Base-by-base conservation (phyloP, 768 basidiomycete species). In the Phaffia australis region DNA sequence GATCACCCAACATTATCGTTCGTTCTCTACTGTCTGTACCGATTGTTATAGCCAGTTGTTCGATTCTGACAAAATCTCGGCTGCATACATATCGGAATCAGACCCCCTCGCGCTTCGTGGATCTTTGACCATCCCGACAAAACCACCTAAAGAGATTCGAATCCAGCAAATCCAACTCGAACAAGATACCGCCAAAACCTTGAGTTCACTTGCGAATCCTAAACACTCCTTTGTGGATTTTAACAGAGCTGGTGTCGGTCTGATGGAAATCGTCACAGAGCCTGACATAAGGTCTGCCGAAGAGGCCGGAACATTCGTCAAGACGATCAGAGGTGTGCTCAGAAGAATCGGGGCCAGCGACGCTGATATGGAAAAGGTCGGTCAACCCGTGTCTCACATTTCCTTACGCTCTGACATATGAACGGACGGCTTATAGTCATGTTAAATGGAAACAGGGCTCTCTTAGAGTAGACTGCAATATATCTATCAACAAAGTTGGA, bases 121-220 rank as follows among this genome's bases (percentile, higher is more conserved):
- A 2, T 69, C 76, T 27, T 74, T 95, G 19, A 71, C 73, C 11
- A 76, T 86, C 14, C 62, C 66, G 3, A 59, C 51, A 16, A 32
- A 1, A 3, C 50, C 61, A 23, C 58, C 62, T 6, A 56, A 50
- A 46, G 27, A 51, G 7, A 85, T 97, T n/a, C 80, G 92, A 19
- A 88, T 99, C 63, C 85, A 89, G 62, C 95, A 98, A 76, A 83
- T 99, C 49, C 95, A 98, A 72, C 81, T 98, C 0, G 95, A 99
- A 77, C 94, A 94, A 89, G 92, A 97, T 74, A 95, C 92, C 0
- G 92, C 87, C 0, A 95, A 95, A 76, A 88, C 91, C 0, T 11
- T 42, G 11, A 11, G 35, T 5, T 42, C 35, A 84, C 82, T 2
- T 82, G 42, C 46, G 23, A 59, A 59, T 23, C 69, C 69, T 27